Evolutionary conservation across 2,329 filamentous ascomycete genomes (phyloP), one percentile per base, ranked within the genome.

Genomic region (Fusarium sp.): DNA sequence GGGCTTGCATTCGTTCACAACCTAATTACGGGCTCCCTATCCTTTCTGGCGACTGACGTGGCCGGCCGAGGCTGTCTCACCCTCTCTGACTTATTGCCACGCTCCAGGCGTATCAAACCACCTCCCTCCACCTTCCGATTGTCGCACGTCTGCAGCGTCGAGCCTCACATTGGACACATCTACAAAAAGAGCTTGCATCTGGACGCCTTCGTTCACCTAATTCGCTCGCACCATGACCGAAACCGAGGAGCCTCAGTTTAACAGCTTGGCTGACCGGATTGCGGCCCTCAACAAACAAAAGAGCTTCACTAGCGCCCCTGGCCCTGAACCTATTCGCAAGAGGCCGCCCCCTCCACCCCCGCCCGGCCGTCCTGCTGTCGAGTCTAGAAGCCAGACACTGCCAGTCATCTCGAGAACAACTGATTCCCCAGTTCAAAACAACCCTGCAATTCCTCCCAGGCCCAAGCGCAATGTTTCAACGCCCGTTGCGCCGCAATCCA

Each of bases 221-320:
- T 28, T n/a, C 43, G 28, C 47, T 50, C 11, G 30, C 30, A 69
- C 53, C 62, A 91, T 91, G 89, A 84, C 88, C 8, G 89, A 91
- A 55, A 82, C 85, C 46, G 87, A 90, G 72, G 89, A 91, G 75
- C 88, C 88, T 40, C 86, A 86, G 66, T 90, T 89, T 77, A 89
- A 82, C 62, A 86, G 86, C 8, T 83, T 91, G 28, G 85, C 87
- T 6, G 88, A 90, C 78, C 85, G 89, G 55, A 91, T 91, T 67
- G 89, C 89, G 10, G 89, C 89, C 31, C 83, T 91, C 68, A 91
- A 91, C 71, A 81, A 82, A 74, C 86, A 90, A 77, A 88, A 88
- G 78, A 88, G 87, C 81, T 88, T 91, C 80, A 81, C 81, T 80
- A 81, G 80, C 56, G 65, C 79, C 10, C 80, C 80, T 34, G 76